Evolutionary conservation across 176 grass and related monocot genomes (phyloP).

Genomic region (Hsuehochloa calcarea): DNA sequence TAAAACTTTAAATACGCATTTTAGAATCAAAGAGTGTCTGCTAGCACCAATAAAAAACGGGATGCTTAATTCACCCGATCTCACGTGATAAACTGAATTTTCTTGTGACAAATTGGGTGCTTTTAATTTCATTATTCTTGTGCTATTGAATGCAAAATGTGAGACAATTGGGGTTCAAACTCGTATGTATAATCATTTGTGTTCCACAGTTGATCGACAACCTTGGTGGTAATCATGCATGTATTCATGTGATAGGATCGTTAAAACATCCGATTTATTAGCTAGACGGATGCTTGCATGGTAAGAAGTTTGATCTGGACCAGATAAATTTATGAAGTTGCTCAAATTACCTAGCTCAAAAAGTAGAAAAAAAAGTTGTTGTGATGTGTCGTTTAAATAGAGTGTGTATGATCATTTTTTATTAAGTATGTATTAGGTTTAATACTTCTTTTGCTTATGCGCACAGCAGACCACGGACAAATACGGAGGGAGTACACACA

Average conservation of each 20-base stretch:
- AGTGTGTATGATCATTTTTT: too few species aligned
- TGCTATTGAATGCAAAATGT: not conserved
- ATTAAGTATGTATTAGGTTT: too few species aligned
- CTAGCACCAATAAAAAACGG: not conserved
- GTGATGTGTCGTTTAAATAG: too few species aligned
- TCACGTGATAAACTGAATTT: not conserved
- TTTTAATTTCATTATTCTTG: not conserved
- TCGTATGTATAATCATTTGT: not conserved
- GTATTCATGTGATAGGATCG: not conserved
- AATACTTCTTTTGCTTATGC: not conserved
- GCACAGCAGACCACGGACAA: too few species aligned
- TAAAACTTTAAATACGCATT: not conserved
- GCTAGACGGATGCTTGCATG: not conserved
- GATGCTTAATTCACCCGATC: not conserved
- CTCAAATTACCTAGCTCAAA: not conserved
- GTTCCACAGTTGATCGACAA: not conserved
- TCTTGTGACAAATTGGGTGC: not conserved
- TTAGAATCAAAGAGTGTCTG: not conserved
- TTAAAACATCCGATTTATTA: not conserved
- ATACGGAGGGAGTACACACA: not conserved
- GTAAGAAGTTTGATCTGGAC: not conserved
- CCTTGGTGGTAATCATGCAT: not conserved
- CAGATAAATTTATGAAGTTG: not conserved
- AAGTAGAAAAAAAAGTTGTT: not conserved
- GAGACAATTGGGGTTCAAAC: not conserved